A percentile compares a stretch with the other conserved stretches of the same genome.
These are phyloP conservation scores for Protostelium mycophagum DNA, from an alignment of 78 protist species.

Conservation along the genomic window DNA sequence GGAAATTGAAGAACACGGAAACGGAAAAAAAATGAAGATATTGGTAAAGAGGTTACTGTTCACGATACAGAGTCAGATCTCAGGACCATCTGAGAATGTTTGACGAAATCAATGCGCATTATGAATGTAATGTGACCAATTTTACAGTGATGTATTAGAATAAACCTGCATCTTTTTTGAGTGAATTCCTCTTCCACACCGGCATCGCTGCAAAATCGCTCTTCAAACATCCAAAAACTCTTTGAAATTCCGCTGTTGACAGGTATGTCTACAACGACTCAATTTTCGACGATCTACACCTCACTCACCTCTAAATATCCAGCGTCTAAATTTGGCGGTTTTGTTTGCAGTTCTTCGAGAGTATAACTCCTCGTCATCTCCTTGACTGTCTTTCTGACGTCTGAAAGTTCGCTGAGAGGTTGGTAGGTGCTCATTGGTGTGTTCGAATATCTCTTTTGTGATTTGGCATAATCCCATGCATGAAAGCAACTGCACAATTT, in stretches of 20 bases:
- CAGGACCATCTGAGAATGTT: too few relatives aligned
- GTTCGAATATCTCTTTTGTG: too few relatives aligned
- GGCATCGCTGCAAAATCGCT: not conserved
- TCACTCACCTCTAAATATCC: not conserved
- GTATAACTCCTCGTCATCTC: not conserved
- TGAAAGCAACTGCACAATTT: not conserved
- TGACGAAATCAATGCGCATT: too few relatives aligned
- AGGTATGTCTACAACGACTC: not conserved
- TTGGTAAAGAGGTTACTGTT: too few relatives aligned
- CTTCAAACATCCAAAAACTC: not conserved
- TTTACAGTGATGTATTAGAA: too few relatives aligned
- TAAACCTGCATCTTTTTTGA: not conserved
- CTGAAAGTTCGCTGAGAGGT: not conserved
- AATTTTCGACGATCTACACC: not conserved
- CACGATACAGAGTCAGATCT: too few relatives aligned
- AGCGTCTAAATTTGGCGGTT: not conserved
- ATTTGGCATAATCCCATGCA: not conserved
- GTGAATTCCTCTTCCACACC: not conserved
- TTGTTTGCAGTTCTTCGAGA: not conserved
- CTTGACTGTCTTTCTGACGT: not conserved
- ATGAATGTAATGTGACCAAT: too few relatives aligned
- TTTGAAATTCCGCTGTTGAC: not conserved
- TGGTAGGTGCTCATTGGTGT: not conserved
- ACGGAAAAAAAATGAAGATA: too few relatives aligned
- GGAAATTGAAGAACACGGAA: too few relatives aligned